A percentile compares a stretch with the other conserved stretches of the same genome.
Evolutionary conservation across 768 basidiomycete species (phyloP).

Genomic region (Serendipita indica): DNA sequence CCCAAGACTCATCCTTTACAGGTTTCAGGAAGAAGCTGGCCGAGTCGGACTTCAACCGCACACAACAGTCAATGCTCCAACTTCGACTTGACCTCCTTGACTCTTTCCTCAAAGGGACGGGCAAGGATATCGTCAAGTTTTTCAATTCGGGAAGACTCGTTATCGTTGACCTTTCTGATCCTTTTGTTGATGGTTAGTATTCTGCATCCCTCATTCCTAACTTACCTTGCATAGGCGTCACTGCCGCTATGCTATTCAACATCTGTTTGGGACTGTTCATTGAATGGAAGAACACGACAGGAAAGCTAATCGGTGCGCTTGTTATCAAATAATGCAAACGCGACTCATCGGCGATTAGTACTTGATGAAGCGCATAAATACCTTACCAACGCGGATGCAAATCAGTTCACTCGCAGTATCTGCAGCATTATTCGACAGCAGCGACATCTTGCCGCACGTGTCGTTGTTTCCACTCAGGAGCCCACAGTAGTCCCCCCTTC

Average conservation of each 20-base stretch:
- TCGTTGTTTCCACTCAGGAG: slow-evolving; percentile 66
- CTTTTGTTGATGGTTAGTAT: slow-evolving; percentile 21
- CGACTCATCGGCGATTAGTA: slow-evolving; percentile 20
- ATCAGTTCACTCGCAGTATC: slow-evolving; percentile 44
- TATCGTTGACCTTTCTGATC: background rate
- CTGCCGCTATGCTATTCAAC: slow-evolving; percentile 9
- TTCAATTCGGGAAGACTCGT: background rate
- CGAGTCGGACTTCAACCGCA: slow-evolving; percentile 36
- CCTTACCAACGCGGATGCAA: slow-evolving; percentile 33
- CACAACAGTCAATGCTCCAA: slow-evolving; percentile 40
- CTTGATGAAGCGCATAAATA: slow-evolving; percentile 76
- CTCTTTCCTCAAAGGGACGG: slow-evolving; percentile 34
- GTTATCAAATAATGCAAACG: background rate
- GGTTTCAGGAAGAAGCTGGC: slow-evolving; percentile 37
- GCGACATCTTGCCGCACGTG: slow-evolving; percentile 54
- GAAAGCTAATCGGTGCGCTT: slow-evolving; percentile 8
- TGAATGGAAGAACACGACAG: slow-evolving; percentile 2
- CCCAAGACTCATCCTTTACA: slow-evolving; percentile 24
- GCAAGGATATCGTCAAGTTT: slow-evolving; percentile 10
- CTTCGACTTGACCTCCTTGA: slow-evolving; percentile 48
- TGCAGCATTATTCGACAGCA: slow-evolving; percentile 53
- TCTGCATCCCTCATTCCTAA: slow-evolving; percentile 33
- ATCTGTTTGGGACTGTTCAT: slow-evolving; percentile 12
- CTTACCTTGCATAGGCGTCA: background rate
- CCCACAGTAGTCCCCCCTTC: slow-evolving; percentile 59